Evolutionary conservation across 805 yeast genomes (phyloP), one percentile per base, ranked within the genome.

Genomic region (Lachancea cidri): DNA sequence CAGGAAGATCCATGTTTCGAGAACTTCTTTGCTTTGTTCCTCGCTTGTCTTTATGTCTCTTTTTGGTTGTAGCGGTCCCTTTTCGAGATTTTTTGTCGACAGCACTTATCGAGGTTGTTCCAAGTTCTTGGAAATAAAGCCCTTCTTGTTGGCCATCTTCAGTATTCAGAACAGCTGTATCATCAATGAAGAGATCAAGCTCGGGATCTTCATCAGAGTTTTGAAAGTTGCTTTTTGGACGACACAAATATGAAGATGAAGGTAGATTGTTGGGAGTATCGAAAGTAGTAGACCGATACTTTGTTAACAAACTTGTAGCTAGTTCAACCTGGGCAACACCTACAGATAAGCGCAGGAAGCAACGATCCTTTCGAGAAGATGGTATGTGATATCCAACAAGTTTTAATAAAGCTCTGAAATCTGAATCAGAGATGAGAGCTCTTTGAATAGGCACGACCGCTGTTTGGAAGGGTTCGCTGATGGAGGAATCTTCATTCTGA

Each of bases 331-430:
- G 39, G 2, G 44, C 11, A 16, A 50, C 43, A 5, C 49, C 51
- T 2, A 30, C 29, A 17, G 29, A 33, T 1, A 50, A 51, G 3
- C 50, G 48, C 18, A 60, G 39, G 22, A 38, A 46, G 36, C 64
- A 58, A 13, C 17, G 35, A 14, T 55, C 58, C 2, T 42, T 42
- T 2, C 35, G 35, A 7, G 39, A 42, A 2, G 15, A 7, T 1
- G 64, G 62, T 17, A 58, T 48, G 4, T 30, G 9, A 33, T 53
- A 60, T 0, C 62, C 62, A 9, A 47, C 32, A 13, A 57, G 34
- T 3, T 38, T 22, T 22, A 61, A 40, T 7, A 61, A 39, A 2
- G 59, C 57, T 33, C 66, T 47, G 17, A 58, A 55, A 42, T 60
- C 61, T 17, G 45, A 47, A 32, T 61, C 60, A 6, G 40, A 38